phyloP scores from a whole-genome alignment of 805 yeast genomes.

The Tetrapisispora nanseiensis region DNA sequence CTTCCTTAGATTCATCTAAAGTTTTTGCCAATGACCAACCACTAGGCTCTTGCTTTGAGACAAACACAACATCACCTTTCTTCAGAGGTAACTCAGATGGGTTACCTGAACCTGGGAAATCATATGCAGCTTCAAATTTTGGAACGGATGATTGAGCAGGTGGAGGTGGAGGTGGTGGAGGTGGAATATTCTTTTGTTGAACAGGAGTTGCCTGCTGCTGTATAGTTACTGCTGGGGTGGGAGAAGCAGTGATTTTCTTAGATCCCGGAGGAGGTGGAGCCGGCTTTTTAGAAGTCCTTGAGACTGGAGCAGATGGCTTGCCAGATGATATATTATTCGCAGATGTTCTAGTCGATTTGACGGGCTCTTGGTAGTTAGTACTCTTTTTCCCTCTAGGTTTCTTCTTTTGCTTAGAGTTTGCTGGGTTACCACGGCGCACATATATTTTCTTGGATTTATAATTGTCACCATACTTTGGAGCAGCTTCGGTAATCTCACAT shows the following conservation, averaged over 20 bases:
- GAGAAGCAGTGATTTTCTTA: constrained; percentile 19
- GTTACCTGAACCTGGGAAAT: constrained; percentile 77
- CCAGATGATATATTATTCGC: background rate
- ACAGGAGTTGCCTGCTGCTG: constrained; percentile 25
- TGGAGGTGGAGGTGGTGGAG: constrained; percentile 72
- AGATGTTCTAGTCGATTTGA: background rate
- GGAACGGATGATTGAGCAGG: constrained; percentile 57
- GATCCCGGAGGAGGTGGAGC: constrained; percentile 30
- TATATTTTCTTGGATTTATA: constrained; percentile 86
- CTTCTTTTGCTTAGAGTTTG: constrained; percentile 56
- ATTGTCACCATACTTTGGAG: constrained; percentile 56
- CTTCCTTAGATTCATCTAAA: constrained; percentile 67
- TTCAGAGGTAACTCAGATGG: constrained; percentile 71
- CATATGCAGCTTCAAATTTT: constrained; percentile 76
- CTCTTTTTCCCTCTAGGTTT: constrained; percentile 54
- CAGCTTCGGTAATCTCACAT: constrained; percentile 49
- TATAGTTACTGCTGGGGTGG: constrained; percentile 40
- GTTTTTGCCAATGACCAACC: constrained; percentile 93
- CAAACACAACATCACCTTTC: constrained; percentile 66
- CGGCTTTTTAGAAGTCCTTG: constrained; percentile 21
- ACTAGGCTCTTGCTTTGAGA: constrained; percentile 63
- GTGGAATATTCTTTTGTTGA: constrained; percentile 26
- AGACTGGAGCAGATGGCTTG: constrained; percentile 18
- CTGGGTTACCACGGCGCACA: constrained; percentile 72
- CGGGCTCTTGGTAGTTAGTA: background rate